phyloP scores from a whole-genome alignment of 2,329 filamentous ascomycete species.

The Colletotrichum liaoningense region DNA sequence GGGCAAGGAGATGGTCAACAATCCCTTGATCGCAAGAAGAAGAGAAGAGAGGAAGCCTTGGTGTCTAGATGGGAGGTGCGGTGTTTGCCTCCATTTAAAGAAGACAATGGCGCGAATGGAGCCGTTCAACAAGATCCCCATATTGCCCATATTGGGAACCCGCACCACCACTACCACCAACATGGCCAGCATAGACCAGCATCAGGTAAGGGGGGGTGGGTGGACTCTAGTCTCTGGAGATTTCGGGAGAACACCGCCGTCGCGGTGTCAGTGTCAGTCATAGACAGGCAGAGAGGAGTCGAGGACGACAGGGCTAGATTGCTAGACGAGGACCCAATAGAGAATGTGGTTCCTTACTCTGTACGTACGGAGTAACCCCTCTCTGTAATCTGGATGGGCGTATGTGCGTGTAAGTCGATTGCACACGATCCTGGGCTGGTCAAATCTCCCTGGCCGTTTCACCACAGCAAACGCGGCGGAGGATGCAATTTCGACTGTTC shows the following conservation, averaged over 20 bases:
- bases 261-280: slow-evolving; percentile 2
- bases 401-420: slow-evolving; percentile 23
- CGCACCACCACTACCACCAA: background rate
- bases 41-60: slow-evolving; percentile 2
- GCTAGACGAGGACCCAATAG: background rate
- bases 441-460: slow-evolving; percentile 35
- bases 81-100: slow-evolving; percentile 26
- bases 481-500: slow-evolving; percentile 31
- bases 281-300: background rate
- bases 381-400: background rate
- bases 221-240: background rate
- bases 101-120: slow-evolving; percentile 15
- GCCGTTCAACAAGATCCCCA: slow-evolving; percentile 10
- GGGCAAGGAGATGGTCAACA: slow-evolving; percentile 35
- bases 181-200: background rate
- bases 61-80: background rate
- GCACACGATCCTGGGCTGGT: slow-evolving; percentile 22
- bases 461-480: slow-evolving; percentile 31
- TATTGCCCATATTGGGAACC: background rate
- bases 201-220: background rate
- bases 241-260: background rate
- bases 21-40: slow-evolving; percentile 27
- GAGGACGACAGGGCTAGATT: slow-evolving; percentile 1
- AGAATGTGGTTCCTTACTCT: background rate
- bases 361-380: background rate